These are phyloP conservation scores for Teunomyces kruisii DNA, from an alignment of 805 yeast species.

Conservation along the genomic window DNA sequence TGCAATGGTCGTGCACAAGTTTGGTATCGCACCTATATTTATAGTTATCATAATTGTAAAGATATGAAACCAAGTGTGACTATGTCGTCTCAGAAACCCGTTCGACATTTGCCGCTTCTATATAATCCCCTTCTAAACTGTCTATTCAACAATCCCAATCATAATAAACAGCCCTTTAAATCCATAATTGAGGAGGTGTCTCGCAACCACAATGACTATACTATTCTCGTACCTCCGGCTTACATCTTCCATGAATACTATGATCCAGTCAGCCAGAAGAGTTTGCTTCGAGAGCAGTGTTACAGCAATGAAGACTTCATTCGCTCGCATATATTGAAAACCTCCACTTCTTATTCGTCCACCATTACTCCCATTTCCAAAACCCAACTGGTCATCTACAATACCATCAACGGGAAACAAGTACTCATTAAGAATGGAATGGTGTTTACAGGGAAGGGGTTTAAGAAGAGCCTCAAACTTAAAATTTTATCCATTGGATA, in stretches of 20 bases:
- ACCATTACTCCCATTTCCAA: constrained; percentile 26
- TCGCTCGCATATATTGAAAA: constrained; percentile 57
- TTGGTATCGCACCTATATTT: neutral
- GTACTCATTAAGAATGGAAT: constrained; percentile 54
- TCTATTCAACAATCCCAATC: constrained; percentile 60
- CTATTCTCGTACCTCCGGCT: constrained; percentile 66
- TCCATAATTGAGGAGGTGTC: constrained; percentile 45
- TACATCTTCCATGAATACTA: constrained; percentile 36
- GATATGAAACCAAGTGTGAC: neutral
- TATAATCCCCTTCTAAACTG: constrained; percentile 65
- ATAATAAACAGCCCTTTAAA: constrained; percentile 42
- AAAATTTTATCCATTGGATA: constrained; percentile 47
- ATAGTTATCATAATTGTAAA: neutral
- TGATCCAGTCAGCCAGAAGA: constrained; percentile 29
- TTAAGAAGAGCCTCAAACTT: constrained; percentile 43
- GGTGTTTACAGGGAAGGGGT: constrained; percentile 60
- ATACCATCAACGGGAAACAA: constrained; percentile 57
- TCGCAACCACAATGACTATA: constrained; percentile 48
- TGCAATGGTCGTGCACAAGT: constrained; percentile 1
- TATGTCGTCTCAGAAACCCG: constrained; percentile 5
- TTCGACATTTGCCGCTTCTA: constrained; percentile 49
- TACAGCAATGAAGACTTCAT: constrained; percentile 56
- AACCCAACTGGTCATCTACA: constrained; percentile 43
- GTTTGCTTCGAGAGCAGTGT: constrained; percentile 51
- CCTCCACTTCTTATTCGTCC: constrained; percentile 21